Evolutionary conservation across 2,329 filamentous ascomycete genomes (phyloP).

Genomic region (Ophiostoma australiae): DNA sequence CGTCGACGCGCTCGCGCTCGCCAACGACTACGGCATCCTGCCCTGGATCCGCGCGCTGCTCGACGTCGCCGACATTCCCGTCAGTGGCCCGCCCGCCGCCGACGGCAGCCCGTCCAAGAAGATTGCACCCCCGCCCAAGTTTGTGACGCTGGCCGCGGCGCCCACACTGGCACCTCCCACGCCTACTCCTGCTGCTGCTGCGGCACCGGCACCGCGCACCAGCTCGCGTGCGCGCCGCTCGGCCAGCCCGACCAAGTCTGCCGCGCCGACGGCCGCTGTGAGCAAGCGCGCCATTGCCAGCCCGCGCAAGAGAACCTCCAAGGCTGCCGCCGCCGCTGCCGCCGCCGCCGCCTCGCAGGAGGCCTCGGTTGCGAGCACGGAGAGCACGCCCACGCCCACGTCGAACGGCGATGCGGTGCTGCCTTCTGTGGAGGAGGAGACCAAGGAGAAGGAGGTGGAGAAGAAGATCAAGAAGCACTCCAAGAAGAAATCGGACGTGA

Average conservation of each 20-base stretch:
- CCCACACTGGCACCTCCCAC: slow-evolving; percentile 47
- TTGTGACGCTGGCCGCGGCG: slow-evolving; percentile 40
- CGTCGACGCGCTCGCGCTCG: slow-evolving; percentile 70
- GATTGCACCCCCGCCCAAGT: slow-evolving; percentile 78
- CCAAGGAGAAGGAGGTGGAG: slow-evolving; percentile 16
- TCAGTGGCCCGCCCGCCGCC: slow-evolving; percentile 43
- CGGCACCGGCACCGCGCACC: slow-evolving; percentile 29
- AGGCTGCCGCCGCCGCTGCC: slow-evolving; percentile 33
- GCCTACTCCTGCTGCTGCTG: slow-evolving; percentile 39
- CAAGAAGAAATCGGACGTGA: slow-evolving; percentile 22
- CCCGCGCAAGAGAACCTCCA: slow-evolving; percentile 51
- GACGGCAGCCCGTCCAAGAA: slow-evolving; percentile 61
- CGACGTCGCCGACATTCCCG: slow-evolving; percentile 72
- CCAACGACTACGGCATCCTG: slow-evolving; percentile 78
- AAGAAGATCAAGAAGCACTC: slow-evolving; percentile 20
- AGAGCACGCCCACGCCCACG: slow-evolving; percentile 29
- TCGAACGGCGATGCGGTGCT: slow-evolving; percentile 38
- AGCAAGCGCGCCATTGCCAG: slow-evolving; percentile 44
- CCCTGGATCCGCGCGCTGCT: slow-evolving; percentile 90
- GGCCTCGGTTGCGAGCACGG: slow-evolving; percentile 34
- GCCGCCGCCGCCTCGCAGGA: slow-evolving; percentile 34
- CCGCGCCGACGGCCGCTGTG: slow-evolving; percentile 14
- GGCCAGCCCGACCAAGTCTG: slow-evolving; percentile 51
- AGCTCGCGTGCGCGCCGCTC: slow-evolving; percentile 51
- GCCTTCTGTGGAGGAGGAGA: slow-evolving; percentile 51